Evolutionary conservation across 192 early-diverging fungal species (phyloP), one percentile per base, ranked within the genome.

Genomic region (Entophlyctis luteolus): DNA sequence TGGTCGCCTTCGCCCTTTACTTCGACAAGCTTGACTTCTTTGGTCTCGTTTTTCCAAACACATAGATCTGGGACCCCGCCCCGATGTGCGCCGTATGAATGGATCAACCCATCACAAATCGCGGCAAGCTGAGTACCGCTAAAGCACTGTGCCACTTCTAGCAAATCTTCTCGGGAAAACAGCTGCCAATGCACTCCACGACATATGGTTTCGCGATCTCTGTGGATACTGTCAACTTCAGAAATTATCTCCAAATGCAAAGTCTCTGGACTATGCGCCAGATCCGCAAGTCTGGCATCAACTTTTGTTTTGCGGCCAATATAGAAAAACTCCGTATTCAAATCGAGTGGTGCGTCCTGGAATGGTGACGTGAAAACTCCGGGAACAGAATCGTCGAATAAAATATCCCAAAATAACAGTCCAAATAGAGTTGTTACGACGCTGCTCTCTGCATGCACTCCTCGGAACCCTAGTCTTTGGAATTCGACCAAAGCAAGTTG

Each of bases 51-150:
- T 12, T 77, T 63, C 81, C 81, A 82, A 1, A 78, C 55, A 33
- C 79, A 77, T 48, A 82, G 60, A 68, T 82, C 81, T 20, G 81
- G 81, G 18, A 82, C 59, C 3, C 81, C 81, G 16, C 77, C 77
- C 25, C 57, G 48, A 48, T 78, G 77, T 8, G 77, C 76, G 65
- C 69, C 67, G 48, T 79, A 79, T 8, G 42, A 62, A 45, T 74
- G 38, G 27, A 65, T 71, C 58, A 65, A 79, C 35, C 56, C 59
- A 37, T 55, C 25, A 35, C 72, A 75, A 28, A 79, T 72, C 27
- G 47, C 18, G 8, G 75, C 53, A 6, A 79, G 31, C 55, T 72
- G 69, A 28, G 37, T 37, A 12, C 59, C 67, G 3, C 63, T 73
- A 8, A 82, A 55, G 28, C 76, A 72, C 8, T 67, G 36, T 20